Base-by-base conservation (phyloP, 2,329 filamentous ascomycete species). In the Xylogone sp. region DNA sequence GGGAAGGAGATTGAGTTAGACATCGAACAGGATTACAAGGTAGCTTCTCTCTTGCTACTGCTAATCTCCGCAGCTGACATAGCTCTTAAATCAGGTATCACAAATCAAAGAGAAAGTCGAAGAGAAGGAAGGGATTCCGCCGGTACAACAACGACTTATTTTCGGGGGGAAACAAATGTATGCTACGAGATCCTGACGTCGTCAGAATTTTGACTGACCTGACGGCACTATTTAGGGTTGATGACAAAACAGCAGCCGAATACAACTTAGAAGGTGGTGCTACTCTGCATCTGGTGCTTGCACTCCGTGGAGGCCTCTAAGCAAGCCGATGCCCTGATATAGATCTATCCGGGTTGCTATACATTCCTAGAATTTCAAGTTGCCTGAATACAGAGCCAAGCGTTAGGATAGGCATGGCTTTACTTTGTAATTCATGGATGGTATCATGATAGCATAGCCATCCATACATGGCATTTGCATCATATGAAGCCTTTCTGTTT, bases 1-100 rank as follows among this genome's bases (percentile, higher is more conserved):
- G 94, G 94, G 68, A 97, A 97, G 79, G 91, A 99, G 76, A 97
- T 97, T 70, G 93, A 97, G 79, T 84, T 99, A 65, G 92, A 97
- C 68, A 96, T 99, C 69, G 94, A 97, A 77, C 79, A 84, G 49
- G 86, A 90, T 66, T 96, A 96, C 81, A 96, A 92, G 82, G 92
- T 95, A 73, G 13, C 48, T 49, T 22, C 19, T 20, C 34, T 43
- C 45, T 31, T 31, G 18, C 45, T 16, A 12, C 24, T 34, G 10
- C 24, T 27, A 21, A 24, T 21, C 21, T 43, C 44, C 27, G 1
- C 46, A 22, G 21, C 27, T 47, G 6, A 45, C 16, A 12, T n/a
- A n/a, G 20, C 8, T 27, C 24, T 27, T 39, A 4, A 4, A 39
- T 20, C 27, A 96, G 91, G 89, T 97, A 62, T 86, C 88, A 42